Evolutionary conservation across 371 early-diverging fungal species (phyloP).

Genomic region (Mucor mucedo): DNA sequence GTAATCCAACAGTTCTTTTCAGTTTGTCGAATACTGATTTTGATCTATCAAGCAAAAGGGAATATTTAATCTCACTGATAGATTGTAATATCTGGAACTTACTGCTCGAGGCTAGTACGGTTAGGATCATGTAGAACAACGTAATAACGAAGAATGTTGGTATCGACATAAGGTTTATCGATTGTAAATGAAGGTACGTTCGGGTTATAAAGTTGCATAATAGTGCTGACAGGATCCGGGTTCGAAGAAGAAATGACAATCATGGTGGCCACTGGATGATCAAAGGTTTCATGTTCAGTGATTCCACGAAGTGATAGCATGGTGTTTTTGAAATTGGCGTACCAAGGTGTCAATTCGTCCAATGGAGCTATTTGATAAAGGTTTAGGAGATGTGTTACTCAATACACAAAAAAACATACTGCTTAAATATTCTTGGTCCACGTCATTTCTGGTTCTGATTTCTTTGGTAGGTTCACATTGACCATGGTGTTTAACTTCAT

Average conservation of each 20-base stretch:
- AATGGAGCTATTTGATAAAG: constrained; percentile 35
- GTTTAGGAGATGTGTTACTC: neutral
- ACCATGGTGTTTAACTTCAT: constrained; percentile 49
- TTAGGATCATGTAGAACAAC: constrained; percentile 79
- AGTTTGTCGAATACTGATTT: constrained; percentile 64
- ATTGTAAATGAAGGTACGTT: constrained; percentile 60
- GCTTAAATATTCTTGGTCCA: constrained; percentile 52
- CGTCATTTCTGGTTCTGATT: constrained; percentile 46
- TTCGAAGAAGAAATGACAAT: constrained; percentile 80
- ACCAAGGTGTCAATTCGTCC: constrained; percentile 86
- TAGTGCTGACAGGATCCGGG: constrained; percentile 76
- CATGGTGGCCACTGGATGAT: constrained; percentile 88
- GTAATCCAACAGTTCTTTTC: constrained; percentile 69
- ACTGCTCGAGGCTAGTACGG: constrained; percentile 59
- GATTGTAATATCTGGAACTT: constrained; percentile 15
- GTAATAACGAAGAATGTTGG: constrained; percentile 71
- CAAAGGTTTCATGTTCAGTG: constrained; percentile 92
- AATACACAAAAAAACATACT: constrained; percentile 41
- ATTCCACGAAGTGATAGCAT: constrained; percentile 70
- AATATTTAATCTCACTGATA: neutral
- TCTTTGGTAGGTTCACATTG: constrained; percentile 21
- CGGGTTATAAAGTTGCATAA: constrained; percentile 66
- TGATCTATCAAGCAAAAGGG: constrained; percentile 48
- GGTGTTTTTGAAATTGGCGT: constrained; percentile 72
- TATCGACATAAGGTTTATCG: constrained; percentile 71